Base-by-base conservation (phyloP, 768 basidiomycete species). In the Hypholoma sublateritium region DNA sequence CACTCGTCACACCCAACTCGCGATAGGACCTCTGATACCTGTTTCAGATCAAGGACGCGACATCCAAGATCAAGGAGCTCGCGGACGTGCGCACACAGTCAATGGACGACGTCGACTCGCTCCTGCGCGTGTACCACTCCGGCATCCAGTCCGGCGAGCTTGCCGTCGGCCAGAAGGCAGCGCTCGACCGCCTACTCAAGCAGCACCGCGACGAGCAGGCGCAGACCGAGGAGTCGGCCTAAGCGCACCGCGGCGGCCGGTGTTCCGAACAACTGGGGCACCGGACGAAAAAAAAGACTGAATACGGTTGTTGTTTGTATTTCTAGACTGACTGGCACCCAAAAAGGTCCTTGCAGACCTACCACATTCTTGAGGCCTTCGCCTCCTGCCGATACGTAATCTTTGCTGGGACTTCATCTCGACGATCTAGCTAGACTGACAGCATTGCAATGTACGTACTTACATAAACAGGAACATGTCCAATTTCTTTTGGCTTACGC, bases 1-100 rank as follows among this genome's bases (percentile, higher is more conserved):
- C 51, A 51, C 47, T 19, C n/a, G 19, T 16, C 28, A 28, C 45
- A 13, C 24, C 3, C 19, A n/a, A 37, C 19, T 14, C 25, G 12
- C 41, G 24, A n/a, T 6, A 14, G 36, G 45, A 25, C 37, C 58
- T 59, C 24, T 35, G 11, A 24, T 43, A 19, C 12, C 34, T 28
- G n/a, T 25, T 53, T 22, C 59, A 93, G 87, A 81, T 98, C 82
- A 98, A 98, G 87, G 97, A 98, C 62, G 96, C 93, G 25, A 98
- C 97, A 3, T 88, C 89, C 74, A 98, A 97, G 84, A 98, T 98
- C 82, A 99, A 99, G 85, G 95, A 97, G 74, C 88, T 99, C 53
- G 97, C 97, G 9, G 97, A 99, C 67, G 93, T 98, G 53, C 88
- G 93, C 60, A 98, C 96, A 9, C 97, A 99, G 72, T 93, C 91